A percentile compares a stretch with the other conserved stretches of the same genome.
These are phyloP conservation scores for Kuraishia capsulata DNA, from an alignment of 805 yeast genomes.

Conservation along the genomic window DNA sequence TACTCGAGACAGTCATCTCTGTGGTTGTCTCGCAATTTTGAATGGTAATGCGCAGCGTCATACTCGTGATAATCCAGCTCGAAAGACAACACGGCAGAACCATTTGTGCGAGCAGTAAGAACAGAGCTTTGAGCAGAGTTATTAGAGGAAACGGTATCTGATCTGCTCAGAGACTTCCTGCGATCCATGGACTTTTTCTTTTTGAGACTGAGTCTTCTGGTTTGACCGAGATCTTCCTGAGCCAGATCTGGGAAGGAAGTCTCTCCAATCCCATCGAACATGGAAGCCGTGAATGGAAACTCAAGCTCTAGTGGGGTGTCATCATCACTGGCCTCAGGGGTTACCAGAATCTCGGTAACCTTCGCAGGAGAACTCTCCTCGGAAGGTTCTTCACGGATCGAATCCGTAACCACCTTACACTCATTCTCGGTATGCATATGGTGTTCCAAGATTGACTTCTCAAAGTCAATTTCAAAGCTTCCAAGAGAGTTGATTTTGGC, in stretches of 20 bases:
- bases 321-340: too few relatives aligned
- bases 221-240: slow-evolving; percentile 19
- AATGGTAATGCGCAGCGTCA: background rate
- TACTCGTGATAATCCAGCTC: background rate
- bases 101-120: slow-evolving; percentile 8
- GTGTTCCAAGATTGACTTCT: background rate
- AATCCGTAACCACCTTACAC: background rate
- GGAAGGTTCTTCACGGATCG: background rate
- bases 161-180: slow-evolving; percentile 21
- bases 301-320: background rate
- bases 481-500: background rate
- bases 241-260: slow-evolving; percentile 25
- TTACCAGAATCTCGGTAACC: too few relatives aligned
- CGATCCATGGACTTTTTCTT: slow-evolving; percentile 24
- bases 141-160: slow-evolving; percentile 15
- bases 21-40: slow-evolving; percentile 6
- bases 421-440: background rate
- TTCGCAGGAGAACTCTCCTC: background rate
- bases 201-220: slow-evolving; percentile 21
- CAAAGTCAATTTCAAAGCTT: background rate
- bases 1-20: slow-evolving; percentile 1
- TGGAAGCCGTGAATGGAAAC: slow-evolving; percentile 21
- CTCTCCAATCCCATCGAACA: slow-evolving; percentile 29
- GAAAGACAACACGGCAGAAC: slow-evolving; percentile 3
- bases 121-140: slow-evolving; percentile 8